Percentiles rank a stretch among this genome's conserved stretches.
phyloP scores from a whole-genome alignment of 2,329 filamentous ascomycete species.

The Aspergillus piperis region DNA sequence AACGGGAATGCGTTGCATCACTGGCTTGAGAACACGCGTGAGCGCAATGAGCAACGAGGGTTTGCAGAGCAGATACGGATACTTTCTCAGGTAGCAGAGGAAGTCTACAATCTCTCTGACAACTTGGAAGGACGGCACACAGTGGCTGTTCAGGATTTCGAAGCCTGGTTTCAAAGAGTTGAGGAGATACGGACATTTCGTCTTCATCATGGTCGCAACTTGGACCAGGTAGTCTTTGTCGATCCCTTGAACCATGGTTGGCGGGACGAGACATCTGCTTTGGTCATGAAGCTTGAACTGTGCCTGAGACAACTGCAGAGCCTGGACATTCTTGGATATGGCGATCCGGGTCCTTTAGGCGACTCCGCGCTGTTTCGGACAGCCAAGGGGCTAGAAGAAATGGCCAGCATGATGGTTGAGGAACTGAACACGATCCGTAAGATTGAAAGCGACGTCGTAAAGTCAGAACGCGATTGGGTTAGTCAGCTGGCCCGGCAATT shows the following conservation, averaged over 20 bases:
- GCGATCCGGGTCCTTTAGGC: conserved; percentile 22
- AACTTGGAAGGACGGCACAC: conserved; percentile 32
- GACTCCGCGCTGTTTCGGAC: conserved; percentile 37
- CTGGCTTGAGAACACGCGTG: conserved; percentile 37
- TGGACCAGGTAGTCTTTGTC: conserved; percentile 32
- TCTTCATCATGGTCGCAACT: conserved; percentile 12
- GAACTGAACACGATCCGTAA: conserved; percentile 38
- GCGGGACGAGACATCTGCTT: conserved; percentile 34
- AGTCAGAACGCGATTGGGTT: conserved; percentile 37
- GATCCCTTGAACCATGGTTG: conserved; percentile 37
- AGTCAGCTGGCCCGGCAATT: conserved; percentile 32
- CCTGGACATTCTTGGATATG: conserved; percentile 38
- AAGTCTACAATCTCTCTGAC: conserved; percentile 37
- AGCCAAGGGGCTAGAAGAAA: conserved; percentile 29
- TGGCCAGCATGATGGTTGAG: conserved; percentile 38
- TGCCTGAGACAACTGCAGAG: conserved; percentile 38
- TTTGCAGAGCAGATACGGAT: conserved; percentile 42
- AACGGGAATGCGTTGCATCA: conserved; percentile 39
- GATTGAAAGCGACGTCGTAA: conserved; percentile 39
- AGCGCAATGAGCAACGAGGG: conserved; percentile 28
- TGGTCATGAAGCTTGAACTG: conserved; percentile 38
- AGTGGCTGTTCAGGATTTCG: conserved; percentile 33
- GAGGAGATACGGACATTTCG: conserved; percentile 27
- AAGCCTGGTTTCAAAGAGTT: conserved; percentile 38
- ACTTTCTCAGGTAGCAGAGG: conserved; percentile 43